Evolutionary conservation across 768 basidiomycete genomes (phyloP).

Genomic region (Mycena indigotica): DNA sequence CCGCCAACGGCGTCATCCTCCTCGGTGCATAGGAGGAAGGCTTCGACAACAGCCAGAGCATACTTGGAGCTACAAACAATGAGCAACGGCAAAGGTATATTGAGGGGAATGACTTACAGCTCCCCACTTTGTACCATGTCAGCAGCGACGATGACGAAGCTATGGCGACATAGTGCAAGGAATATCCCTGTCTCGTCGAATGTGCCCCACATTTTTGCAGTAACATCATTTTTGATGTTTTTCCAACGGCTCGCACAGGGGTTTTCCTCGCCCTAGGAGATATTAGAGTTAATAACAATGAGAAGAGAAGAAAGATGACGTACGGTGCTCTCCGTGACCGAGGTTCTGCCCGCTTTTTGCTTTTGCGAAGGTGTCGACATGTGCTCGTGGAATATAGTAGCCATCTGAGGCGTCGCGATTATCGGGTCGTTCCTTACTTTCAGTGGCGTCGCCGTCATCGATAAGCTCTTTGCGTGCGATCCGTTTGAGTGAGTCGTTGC

Average conservation of each 20-base stretch:
- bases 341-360: neutral
- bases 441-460: neutral
- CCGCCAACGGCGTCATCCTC: neutral
- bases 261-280: neutral
- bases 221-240: constrained; percentile 11
- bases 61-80: neutral
- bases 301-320: no score
- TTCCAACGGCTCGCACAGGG: constrained; percentile 14
- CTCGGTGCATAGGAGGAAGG: neutral
- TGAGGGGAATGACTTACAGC: neutral
- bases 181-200: constrained; percentile 22
- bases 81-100: neutral
- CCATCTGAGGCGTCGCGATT: neutral
- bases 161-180: constrained; percentile 6
- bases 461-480: neutral
- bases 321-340: no score
- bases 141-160: constrained; percentile 6
- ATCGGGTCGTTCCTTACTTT: neutral
- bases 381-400: neutral
- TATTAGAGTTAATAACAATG: no score
- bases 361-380: neutral
- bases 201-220: constrained; percentile 12
- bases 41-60: neutral
- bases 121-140: constrained; percentile 5
- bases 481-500: constrained; percentile 27